Conservation (phyloP, 78 protist genomes). For the Anaeramoeba flamelloides region DNA sequence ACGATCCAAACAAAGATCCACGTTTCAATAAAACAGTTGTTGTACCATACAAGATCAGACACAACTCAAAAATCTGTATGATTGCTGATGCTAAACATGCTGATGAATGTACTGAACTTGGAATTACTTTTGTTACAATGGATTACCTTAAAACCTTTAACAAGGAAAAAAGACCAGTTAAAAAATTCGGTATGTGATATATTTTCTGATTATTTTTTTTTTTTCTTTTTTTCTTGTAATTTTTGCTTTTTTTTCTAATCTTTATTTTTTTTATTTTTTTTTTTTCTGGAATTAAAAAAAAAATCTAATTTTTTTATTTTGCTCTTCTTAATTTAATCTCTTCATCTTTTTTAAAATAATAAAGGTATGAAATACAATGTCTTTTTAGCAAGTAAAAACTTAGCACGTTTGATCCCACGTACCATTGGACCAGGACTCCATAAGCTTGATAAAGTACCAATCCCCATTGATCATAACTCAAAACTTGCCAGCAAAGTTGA, state of each 20-base stretch:
- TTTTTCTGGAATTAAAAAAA: neutral
- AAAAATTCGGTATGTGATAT: slow-evolving; percentile 54
- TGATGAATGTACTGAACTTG: slow-evolving; percentile 56
- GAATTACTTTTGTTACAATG: slow-evolving; percentile 59
- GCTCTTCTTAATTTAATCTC: too few species aligned
- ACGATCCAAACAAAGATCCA: slow-evolving; percentile 96
- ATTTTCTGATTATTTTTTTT: neutral
- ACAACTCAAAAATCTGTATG: slow-evolving; percentile 60
- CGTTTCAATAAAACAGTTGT: slow-evolving; percentile 87
- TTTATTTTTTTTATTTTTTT: neutral
- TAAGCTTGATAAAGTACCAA: slow-evolving; percentile 99
- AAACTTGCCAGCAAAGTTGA: slow-evolving; percentile 62
- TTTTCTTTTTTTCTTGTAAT: slow-evolving; percentile 1
- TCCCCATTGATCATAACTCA: slow-evolving; percentile 62
- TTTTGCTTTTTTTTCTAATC: slow-evolving; percentile 10
- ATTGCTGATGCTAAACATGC: slow-evolving; percentile 79
- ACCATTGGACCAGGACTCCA: slow-evolving; percentile 92
- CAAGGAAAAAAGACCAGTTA: slow-evolving; percentile 95
- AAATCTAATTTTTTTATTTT: neutral
- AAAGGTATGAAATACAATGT: slow-evolving; percentile 78
- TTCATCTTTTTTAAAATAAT: neutral
- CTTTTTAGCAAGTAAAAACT: slow-evolving; percentile 91
- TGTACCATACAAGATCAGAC: slow-evolving; percentile 37
- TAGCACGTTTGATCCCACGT: slow-evolving; percentile 86
- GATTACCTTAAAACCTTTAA: slow-evolving; percentile 93